Evolutionary conservation across 2,329 filamentous ascomycete genomes (phyloP), one percentile per base, ranked within the genome.

Genomic region (Fonsecaea erecta): DNA sequence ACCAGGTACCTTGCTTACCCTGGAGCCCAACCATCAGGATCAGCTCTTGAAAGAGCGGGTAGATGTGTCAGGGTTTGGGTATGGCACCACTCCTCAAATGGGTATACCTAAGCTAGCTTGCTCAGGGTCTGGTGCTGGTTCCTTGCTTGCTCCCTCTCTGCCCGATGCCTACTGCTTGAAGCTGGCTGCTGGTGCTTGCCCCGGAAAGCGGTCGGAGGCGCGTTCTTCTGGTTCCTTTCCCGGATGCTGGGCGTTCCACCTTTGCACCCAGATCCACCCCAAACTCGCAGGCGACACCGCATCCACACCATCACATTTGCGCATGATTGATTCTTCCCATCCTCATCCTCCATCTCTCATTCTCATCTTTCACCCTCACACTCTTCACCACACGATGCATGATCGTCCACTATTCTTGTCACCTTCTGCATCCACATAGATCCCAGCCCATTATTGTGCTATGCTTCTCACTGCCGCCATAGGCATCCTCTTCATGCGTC

Each of bases 291-390:
- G 55, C 55, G 55, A 58, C 55, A 58, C 37, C 21, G 57, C 57
- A 54, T 53, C 58, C 58, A 61, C 43, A 24, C 43, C 58, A 61
- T 54, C 51, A 53, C 58, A 61, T 61, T 46, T 43, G 37, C 34
- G 48, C 58, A 53, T 61, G 26, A 48, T 32, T 52, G 24, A 28
- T 53, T 53, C 51, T 32, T 26, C n/a, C 21, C 48, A 52, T 52
- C 28, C 24, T 18, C 56, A 60, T 53, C 34, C 34, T 53, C 58
- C 57, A 40, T 34, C 14, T 16, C 28, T 30, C 51, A 34, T 53
- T 55, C n/a, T 60, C 48, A 54, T 48, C 46, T 40, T 57, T 37
- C 62, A 40, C 52, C 55, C 43, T 37, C 11, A 28, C 48, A 21
- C 16, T 21, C 46, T 43, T 16, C 51, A 24, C 34, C 34, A 52